A percentile compares a stretch with the other conserved stretches of the same genome.
Evolutionary conservation across 2,329 filamentous ascomycete species (phyloP).

Genomic region (Coccinonectria pachysandricola): DNA sequence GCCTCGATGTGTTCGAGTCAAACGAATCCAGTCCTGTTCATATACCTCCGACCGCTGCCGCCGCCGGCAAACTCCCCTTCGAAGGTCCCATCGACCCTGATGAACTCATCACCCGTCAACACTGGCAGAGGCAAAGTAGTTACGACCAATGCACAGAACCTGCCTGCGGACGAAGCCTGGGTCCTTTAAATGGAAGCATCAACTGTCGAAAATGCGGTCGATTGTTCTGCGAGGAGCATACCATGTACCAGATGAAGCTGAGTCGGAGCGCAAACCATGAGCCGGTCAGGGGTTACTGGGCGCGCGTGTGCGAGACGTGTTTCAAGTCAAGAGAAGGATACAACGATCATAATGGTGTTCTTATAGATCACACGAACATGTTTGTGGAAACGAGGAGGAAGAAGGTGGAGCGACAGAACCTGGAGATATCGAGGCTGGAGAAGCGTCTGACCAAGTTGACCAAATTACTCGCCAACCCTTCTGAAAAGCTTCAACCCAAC

Average conservation of each 20-base stretch:
- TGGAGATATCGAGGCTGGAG: conserved; percentile 83
- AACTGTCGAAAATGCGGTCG: conserved; percentile 91
- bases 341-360: conserved; percentile 70
- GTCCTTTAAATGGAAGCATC: conserved; percentile 69
- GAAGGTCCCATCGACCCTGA: conserved; percentile 61
- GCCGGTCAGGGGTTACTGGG: conserved; percentile 84
- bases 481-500: conserved; percentile 48
- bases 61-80: conserved; percentile 30
- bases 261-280: conserved; percentile 84
- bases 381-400: conserved; percentile 66
- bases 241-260: conserved; percentile 99
- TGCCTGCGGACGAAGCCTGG: conserved; percentile 69
- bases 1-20: conserved; percentile 86
- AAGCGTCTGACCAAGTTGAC: conserved; percentile 88
- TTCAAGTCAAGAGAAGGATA: conserved; percentile 95
- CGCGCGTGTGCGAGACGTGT: conserved; percentile 94
- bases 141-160: conserved; percentile 83
- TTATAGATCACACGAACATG: conserved; percentile 59
- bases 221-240: conserved; percentile 93
- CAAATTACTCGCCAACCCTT: conserved; percentile 65
- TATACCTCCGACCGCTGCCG: conserved; percentile 22
- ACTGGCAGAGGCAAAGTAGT: conserved; percentile 74
- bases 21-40: conserved; percentile 54
- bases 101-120: conserved; percentile 73
- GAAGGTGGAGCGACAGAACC: conserved; percentile 70